These are phyloP conservation scores for Annulohypoxylon maeteangense DNA, from an alignment of 495 filamentous ascomycete species.

Conservation along the genomic window DNA sequence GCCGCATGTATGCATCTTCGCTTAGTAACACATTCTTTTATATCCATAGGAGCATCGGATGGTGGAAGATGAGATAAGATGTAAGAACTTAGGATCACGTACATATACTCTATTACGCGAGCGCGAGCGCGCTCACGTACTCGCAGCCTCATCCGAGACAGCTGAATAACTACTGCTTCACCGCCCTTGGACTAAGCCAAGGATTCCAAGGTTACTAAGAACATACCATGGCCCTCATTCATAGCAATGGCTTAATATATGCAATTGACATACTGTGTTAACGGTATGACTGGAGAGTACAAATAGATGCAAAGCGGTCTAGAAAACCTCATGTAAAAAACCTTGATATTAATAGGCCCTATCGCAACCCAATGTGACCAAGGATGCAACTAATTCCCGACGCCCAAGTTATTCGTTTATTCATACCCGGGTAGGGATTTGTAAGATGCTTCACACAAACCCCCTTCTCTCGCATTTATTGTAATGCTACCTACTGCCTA, in stretches of 20 bases:
- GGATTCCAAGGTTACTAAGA: not conserved
- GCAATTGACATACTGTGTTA: not conserved
- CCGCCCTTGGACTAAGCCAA: not conserved
- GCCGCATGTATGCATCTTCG: not conserved
- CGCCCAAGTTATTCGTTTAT: not conserved
- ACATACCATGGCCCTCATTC: not conserved
- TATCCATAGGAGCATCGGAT: not conserved
- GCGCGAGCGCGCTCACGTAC: not conserved
- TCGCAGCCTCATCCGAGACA: not conserved
- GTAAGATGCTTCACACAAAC: not conserved
- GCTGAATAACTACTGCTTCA: not conserved
- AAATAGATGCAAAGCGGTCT: constrained; percentile 19
- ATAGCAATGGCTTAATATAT: not conserved
- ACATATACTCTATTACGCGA: not conserved
- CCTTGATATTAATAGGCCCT: not conserved
- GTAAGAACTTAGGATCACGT: not conserved
- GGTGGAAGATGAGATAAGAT: constrained; percentile 2
- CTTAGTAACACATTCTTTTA: not conserved
- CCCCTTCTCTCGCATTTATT: not conserved
- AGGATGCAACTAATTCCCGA: constrained; percentile 11
- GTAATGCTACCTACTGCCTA: not conserved
- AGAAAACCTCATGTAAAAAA: constrained; percentile 5
- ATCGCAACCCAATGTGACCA: constrained; percentile 10
- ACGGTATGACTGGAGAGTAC: not conserved
- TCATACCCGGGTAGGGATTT: not conserved